phyloP scores from a whole-genome alignment of 305 asterid genomes.

The Fraxinus sp. region DNA sequence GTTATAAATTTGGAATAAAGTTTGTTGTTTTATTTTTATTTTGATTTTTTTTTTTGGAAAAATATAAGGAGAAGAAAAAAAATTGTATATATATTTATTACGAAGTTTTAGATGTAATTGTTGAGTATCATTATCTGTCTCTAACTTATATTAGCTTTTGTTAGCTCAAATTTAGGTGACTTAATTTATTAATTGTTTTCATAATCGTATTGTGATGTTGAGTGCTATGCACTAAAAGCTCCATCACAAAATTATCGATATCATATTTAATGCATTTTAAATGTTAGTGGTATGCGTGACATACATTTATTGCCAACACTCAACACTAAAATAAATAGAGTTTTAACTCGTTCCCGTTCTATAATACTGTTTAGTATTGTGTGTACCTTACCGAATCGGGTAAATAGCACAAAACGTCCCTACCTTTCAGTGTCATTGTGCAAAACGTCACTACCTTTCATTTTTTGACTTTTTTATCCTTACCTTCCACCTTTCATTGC shows the following conservation, averaged over 20 bases:
- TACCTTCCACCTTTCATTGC: too few species aligned
- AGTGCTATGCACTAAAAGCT: background rate
- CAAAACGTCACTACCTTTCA: too few species aligned
- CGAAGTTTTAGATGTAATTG: background rate
- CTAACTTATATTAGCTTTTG: background rate
- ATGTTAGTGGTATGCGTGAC: background rate
- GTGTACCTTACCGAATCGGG: background rate
- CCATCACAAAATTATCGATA: too few species aligned
- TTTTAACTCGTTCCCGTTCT: background rate
- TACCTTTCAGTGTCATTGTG: too few species aligned
- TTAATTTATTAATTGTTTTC: background rate
- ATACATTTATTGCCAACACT: background rate
- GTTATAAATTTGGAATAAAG: background rate
- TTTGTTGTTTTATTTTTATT: background rate
- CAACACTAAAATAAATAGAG: background rate
- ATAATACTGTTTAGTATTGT: background rate
- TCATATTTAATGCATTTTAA: background rate
- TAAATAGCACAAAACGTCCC: too few species aligned
- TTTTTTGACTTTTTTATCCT: too few species aligned
- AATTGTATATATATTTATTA: background rate
- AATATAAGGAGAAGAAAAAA: background rate
- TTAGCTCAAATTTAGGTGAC: background rate
- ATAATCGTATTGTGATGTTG: background rate
- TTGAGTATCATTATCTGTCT: background rate
- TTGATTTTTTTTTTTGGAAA: background rate